Base-by-base conservation (phyloP, 305 asterid genomes). In the Solanum hybrid region DNA sequence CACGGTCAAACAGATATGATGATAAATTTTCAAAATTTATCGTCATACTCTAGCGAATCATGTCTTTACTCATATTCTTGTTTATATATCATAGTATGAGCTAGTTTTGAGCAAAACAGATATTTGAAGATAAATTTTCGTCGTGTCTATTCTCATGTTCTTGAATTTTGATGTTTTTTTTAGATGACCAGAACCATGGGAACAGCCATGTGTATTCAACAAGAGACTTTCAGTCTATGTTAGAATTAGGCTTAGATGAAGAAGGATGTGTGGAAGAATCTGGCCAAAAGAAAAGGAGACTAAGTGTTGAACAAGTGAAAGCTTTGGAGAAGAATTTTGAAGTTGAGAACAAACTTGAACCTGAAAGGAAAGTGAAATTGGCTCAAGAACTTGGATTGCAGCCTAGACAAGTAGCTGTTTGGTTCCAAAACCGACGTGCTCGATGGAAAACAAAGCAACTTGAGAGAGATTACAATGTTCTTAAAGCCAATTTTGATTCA, bases 381-480 rank as follows among this genome's bases (percentile, higher is more conserved):
- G 99, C 99, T 2, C 96, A 93, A 78, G 98, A 97, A 84, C 95
- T 97, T 14, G 98, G 98, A 0, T 35, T 97, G 91, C 98, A 97
- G 93, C 98, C 99, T 45, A 86, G 99, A n/a, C 99, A 97, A 93
- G 99, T 97, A 38, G 99, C 99, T 51, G 97, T 97, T 76, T 97
- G 99, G 99, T 97, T 97, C 93, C 99, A 97, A 87, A 97, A 97
- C 92, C 97, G 99, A 91, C 97, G 99, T 2, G 99, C 98, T 0
- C 93, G 99, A 84, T 96, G 98, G 97, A 96, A 96, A 87, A 96
- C 98, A 4, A 96, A 96, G 94, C 97, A 95, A 69, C 64, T 97
- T 88, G 98, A 97, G 92, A 95, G 97, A 72, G 99, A 97, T 60
- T 97, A 96, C 40, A 95, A 95, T 17, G 60, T 94, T 9, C 98